These are phyloP conservation scores for Microdochium nivale DNA, from an alignment of 2,329 filamentous ascomycete genomes.

Conservation along the genomic window DNA sequence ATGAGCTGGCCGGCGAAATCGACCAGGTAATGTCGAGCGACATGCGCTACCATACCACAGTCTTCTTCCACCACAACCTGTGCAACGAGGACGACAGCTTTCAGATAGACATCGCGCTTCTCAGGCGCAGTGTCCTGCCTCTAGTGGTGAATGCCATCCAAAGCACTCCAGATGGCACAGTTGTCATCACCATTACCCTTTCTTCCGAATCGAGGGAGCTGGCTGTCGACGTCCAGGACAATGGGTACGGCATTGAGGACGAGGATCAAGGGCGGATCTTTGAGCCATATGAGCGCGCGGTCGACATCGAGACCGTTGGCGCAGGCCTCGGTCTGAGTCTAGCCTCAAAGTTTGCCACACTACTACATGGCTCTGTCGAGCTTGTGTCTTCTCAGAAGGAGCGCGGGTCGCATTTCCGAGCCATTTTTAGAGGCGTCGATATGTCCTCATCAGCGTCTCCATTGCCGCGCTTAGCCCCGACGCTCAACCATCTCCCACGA, in stretches of 20 bases:
- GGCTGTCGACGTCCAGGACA: conserved; percentile 31
- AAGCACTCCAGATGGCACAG: conserved; percentile 25
- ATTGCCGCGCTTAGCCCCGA: background rate
- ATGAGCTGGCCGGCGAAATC: conserved; percentile 19
- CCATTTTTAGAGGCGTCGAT: conserved; percentile 6
- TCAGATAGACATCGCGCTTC: conserved; percentile 24
- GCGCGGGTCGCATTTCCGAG: conserved; percentile 29
- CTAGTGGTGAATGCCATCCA: conserved; percentile 32
- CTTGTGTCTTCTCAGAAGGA: conserved; percentile 25
- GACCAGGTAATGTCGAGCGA: conserved; percentile 18
- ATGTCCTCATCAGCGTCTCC: background rate
- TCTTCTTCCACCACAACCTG: conserved; percentile 21
- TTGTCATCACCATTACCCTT: conserved; percentile 23
- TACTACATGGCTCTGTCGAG: conserved; percentile 26
- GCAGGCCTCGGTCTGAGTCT: conserved; percentile 34
- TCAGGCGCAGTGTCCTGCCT: conserved; percentile 32
- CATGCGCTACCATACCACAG: conserved; percentile 13
- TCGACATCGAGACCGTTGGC: conserved; percentile 24
- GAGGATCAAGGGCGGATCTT: conserved; percentile 29
- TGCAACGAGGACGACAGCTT: conserved; percentile 17
- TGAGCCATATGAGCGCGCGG: conserved; percentile 30
- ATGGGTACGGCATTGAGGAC: conserved; percentile 26
- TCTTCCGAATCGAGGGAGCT: conserved; percentile 18
- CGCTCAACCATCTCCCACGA: background rate
- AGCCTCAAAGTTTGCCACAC: conserved; percentile 27